phyloP scores from a whole-genome alignment of 305 asterid genomes.

The Euphrasia arctica region DNA sequence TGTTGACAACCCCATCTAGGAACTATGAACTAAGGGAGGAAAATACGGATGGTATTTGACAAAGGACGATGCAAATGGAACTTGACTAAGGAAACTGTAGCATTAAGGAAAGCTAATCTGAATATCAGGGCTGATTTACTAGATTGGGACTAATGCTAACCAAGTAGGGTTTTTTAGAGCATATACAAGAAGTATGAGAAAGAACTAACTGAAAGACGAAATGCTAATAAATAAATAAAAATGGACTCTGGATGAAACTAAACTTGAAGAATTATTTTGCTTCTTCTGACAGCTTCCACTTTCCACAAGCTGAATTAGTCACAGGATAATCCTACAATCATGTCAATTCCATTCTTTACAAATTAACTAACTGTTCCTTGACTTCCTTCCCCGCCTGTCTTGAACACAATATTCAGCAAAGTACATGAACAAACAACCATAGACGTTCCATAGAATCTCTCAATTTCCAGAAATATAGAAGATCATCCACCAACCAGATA shows the following conservation, averaged over 20 bases:
- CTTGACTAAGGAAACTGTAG: constrained; percentile 15
- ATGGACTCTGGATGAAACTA: constrained; percentile 24
- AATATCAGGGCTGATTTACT: constrained; percentile 24
- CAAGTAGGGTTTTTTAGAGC: constrained; percentile 37
- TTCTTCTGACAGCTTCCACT: constrained; percentile 24
- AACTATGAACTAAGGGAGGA: constrained; percentile 17
- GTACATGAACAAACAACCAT: constrained; percentile 28
- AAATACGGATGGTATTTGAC: constrained; percentile 13
- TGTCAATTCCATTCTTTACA: constrained; percentile 13
- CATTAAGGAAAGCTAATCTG: constrained; percentile 16
- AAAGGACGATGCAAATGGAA: constrained; percentile 11
- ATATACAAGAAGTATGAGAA: constrained; percentile 42
- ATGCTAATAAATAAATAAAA: constrained; percentile 10
- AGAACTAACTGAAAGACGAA: constrained; percentile 9
- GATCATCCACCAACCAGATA: constrained; percentile 40
- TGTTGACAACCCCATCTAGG: constrained; percentile 23
- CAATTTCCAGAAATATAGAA: constrained; percentile 28
- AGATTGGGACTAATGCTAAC: constrained; percentile 18
- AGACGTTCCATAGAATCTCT: constrained; percentile 16
- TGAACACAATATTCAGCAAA: constrained; percentile 27
- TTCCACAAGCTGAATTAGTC: constrained; percentile 24
- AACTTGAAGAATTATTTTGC: constrained; percentile 25
- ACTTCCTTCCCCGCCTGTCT: constrained; percentile 19
- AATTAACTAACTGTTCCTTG: constrained; percentile 22
- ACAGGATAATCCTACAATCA: constrained; percentile 9